A percentile compares a stretch with the other conserved stretches of the same genome.
These are phyloP conservation scores for Flaveria sonorensis DNA, from an alignment of 129 eudicot genomes.

Conservation along the genomic window DNA sequence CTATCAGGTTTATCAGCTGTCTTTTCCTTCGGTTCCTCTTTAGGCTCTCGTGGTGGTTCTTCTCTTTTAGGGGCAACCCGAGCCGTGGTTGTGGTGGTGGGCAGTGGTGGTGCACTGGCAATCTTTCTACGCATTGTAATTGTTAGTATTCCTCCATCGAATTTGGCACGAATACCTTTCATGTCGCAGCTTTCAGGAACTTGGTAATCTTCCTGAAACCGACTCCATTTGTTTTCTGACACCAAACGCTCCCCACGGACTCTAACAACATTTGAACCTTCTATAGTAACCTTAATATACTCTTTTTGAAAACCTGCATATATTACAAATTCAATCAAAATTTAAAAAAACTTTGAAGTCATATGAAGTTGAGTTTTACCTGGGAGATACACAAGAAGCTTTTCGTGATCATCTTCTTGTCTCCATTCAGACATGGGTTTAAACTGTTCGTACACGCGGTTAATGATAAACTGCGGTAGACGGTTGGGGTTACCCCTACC, in stretches of 20 bases:
- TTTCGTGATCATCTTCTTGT: constrained; percentile 48
- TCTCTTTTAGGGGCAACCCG: background rate
- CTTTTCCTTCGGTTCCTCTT: too few species aligned
- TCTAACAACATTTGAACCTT: constrained; percentile 52
- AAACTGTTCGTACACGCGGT: constrained; percentile 53
- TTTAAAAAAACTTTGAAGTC: background rate
- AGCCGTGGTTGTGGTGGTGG: constrained; percentile 43
- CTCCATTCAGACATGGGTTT: constrained; percentile 67
- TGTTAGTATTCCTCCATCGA: constrained; percentile 55
- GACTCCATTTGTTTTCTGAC: constrained; percentile 65
- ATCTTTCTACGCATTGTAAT: constrained; percentile 54
- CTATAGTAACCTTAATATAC: constrained; percentile 56
- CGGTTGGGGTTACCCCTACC: constrained; percentile 39
- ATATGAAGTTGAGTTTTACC: constrained; percentile 39
- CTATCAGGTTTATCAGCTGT: too few species aligned
- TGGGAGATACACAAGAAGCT: constrained; percentile 57
- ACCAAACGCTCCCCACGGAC: constrained; percentile 67
- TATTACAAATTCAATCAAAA: background rate
- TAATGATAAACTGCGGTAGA: constrained; percentile 14
- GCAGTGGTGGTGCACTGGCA: constrained; percentile 11
- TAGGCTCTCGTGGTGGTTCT: constrained; percentile 1
- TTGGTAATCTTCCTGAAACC: constrained; percentile 58
- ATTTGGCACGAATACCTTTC: constrained; percentile 51
- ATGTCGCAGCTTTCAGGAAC: constrained; percentile 49
- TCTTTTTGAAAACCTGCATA: constrained; percentile 58